A percentile compares a stretch with the other conserved stretches of the same genome.
Evolutionary conservation across 2,329 filamentous ascomycete genomes (phyloP).

Genomic region (Colletotrichum chlorophyti): DNA sequence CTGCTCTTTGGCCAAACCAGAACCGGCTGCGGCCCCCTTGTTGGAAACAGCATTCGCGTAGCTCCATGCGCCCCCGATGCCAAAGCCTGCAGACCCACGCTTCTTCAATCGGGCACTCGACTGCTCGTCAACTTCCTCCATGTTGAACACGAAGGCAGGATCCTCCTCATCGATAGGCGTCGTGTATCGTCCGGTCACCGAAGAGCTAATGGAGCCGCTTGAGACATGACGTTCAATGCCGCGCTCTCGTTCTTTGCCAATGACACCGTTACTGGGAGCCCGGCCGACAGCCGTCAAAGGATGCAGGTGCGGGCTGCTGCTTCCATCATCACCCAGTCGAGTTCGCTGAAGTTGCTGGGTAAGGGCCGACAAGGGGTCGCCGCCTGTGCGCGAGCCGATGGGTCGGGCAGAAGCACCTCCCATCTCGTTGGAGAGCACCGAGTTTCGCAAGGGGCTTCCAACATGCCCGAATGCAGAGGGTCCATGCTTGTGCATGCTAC

Average conservation of each 20-base stretch:
- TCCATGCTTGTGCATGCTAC: slow-evolving; percentile 40
- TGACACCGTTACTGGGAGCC: slow-evolving; percentile 46
- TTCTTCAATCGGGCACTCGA: slow-evolving; percentile 53
- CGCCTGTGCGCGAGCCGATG: slow-evolving; percentile 50
- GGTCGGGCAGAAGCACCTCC: slow-evolving; percentile 45
- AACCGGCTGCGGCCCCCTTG: slow-evolving; percentile 17
- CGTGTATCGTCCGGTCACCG: slow-evolving; percentile 62
- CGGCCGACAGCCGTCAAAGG: slow-evolving; percentile 52
- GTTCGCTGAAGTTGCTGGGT: slow-evolving; percentile 69
- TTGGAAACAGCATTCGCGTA: slow-evolving; percentile 43
- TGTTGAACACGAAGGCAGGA: slow-evolving; percentile 68
- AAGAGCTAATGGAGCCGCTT: slow-evolving; percentile 63
- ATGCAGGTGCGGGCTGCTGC: slow-evolving; percentile 57
- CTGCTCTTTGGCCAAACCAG: slow-evolving; percentile 28
- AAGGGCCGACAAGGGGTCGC: slow-evolving; percentile 63
- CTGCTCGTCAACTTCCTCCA: slow-evolving; percentile 67
- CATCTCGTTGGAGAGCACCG: slow-evolving; percentile 63
- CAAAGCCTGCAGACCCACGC: slow-evolving; percentile 53
- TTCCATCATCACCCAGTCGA: slow-evolving; percentile 55
- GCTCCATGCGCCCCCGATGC: slow-evolving; percentile 46
- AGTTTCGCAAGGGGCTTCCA: slow-evolving; percentile 70
- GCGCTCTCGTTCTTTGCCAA: slow-evolving; percentile 47
- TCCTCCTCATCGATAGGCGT: slow-evolving; percentile 72
- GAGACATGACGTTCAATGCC: slow-evolving; percentile 64
- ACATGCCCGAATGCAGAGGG: slow-evolving; percentile 70